These are phyloP conservation scores for Rosa rugosa DNA, from an alignment of 306 rosid genomes.

Conservation along the genomic window DNA sequence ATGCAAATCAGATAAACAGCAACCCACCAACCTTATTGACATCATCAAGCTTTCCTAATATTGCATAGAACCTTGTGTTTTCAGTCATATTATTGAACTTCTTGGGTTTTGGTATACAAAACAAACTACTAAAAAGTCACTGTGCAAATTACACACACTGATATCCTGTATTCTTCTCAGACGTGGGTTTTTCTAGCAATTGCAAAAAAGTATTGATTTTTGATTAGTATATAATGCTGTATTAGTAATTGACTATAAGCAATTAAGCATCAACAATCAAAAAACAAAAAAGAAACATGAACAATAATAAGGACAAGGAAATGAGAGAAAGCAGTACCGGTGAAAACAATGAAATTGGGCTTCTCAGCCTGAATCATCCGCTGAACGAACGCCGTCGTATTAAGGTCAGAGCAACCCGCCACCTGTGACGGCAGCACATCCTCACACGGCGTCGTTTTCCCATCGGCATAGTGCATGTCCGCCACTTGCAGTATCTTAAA, in stretches of 20 bases:
- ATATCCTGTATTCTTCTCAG: neutral
- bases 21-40: neutral
- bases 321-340: constrained; percentile 44
- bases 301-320: neutral
- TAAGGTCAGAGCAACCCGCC: constrained; percentile 75
- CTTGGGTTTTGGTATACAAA: neutral
- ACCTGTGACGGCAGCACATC: constrained; percentile 61
- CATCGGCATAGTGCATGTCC: constrained; percentile 89
- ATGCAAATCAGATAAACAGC: neutral
- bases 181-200: neutral
- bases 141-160: neutral
- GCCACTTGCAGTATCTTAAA: constrained; percentile 95
- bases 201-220: neutral
- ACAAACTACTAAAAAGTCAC: neutral
- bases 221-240: neutral
- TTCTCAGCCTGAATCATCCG: constrained; percentile 92
- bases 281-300: neutral
- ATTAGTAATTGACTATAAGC: too few relatives aligned
- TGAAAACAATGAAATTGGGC: constrained; percentile 87
- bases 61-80: neutral
- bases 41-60: neutral
- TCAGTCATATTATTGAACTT: neutral
- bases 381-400: constrained; percentile 63
- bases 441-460: constrained; percentile 60
- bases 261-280: neutral